Evolutionary conservation across 2,329 filamentous ascomycete genomes (phyloP), one percentile per base, ranked within the genome.

Genomic region (Trichothecium sympodiale): DNA sequence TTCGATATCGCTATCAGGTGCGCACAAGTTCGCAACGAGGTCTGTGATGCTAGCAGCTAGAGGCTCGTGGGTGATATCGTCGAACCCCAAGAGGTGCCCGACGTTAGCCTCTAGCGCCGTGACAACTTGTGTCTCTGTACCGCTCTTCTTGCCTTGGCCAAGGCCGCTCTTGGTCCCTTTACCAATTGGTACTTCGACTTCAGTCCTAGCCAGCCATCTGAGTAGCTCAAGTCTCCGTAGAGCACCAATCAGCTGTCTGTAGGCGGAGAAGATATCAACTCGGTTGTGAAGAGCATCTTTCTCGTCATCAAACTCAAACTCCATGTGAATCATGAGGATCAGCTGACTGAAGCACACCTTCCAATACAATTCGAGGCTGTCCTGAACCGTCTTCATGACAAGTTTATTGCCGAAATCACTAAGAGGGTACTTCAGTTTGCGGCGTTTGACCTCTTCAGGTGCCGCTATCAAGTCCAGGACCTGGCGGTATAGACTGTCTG

Each of bases 281-380:
- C 67, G 60, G 28, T 67, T 59, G 44, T 73, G 70, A 25, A 77
- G 64, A 3, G 74, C 74, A 13, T 83, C 74, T 29, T 85, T 77
- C 29, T 80, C 77, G 44, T 78, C 74, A 39, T 88, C 82, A 36
- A 84, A 73, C 51, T 91, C 85, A 28, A 79, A 80, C 53, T 91
- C 82, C 69, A 96, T 81, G 55, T 95, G 87, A 8, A 91, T 71
- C 13, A 94, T 67, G 6, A 98, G 69, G 3, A 91, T 70, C 3
- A 96, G 64, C 39, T 96, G 74, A 50, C 89, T 86, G 42, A 93
- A 77, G 34, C 93, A 76, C 8, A 91, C 66, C 40, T 75, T 75
- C 60, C 78, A 79, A 40, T 83, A 80, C 23, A 84, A 60, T 34
- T 81, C 70, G 6, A 91, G 71, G 10, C 74, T 80, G 51, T 96